A percentile compares a stretch with the other conserved stretches of the same genome.
Evolutionary conservation across 2,329 filamentous ascomycete species (phyloP).

Genomic region (Periconia digitata): DNA sequence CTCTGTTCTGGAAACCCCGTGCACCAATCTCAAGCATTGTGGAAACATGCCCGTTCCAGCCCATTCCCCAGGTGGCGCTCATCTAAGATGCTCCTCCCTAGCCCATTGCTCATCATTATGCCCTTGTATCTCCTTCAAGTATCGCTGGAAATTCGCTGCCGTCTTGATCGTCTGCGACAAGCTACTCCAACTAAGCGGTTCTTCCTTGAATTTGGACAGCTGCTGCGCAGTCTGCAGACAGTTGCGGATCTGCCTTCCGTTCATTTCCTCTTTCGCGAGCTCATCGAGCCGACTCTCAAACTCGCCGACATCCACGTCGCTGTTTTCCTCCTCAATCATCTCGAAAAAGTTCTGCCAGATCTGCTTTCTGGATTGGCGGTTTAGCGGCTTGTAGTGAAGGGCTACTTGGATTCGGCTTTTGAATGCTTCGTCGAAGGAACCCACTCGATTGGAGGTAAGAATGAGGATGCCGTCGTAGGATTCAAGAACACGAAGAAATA

Average conservation of each 20-base stretch:
- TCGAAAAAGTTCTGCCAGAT: slow-evolving; percentile 37
- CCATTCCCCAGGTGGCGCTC: too few species aligned
- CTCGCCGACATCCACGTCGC: slow-evolving; percentile 12
- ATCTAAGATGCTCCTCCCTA: background rate
- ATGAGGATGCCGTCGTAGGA: slow-evolving; percentile 49
- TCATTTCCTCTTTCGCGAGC: slow-evolving; percentile 33
- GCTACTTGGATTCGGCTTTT: slow-evolving; percentile 41
- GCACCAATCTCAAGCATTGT: too few species aligned
- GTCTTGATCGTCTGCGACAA: background rate
- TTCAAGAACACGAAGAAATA: slow-evolving; percentile 41
- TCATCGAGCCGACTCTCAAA: slow-evolving; percentile 26
- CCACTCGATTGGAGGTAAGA: slow-evolving; percentile 46
- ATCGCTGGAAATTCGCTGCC: slow-evolving; percentile 3
- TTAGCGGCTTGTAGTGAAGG: slow-evolving; percentile 49
- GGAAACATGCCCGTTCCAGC: too few species aligned
- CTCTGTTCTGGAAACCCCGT: too few species aligned
- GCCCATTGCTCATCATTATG: slow-evolving; percentile 4
- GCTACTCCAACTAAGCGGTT: slow-evolving; percentile 4
- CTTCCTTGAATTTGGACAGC: slow-evolving; percentile 10
- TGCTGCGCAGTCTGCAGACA: slow-evolving; percentile 40
- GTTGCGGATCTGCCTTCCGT: slow-evolving; percentile 47
- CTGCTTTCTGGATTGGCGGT: slow-evolving; percentile 37
- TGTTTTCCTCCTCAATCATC: background rate
- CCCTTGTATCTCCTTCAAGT: slow-evolving; percentile 4
- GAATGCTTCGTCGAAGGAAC: slow-evolving; percentile 44